Evolutionary conservation across 331 rosid genomes (phyloP), one percentile per base, ranked within the genome.

Genomic region (Stylosanthes scabra): DNA sequence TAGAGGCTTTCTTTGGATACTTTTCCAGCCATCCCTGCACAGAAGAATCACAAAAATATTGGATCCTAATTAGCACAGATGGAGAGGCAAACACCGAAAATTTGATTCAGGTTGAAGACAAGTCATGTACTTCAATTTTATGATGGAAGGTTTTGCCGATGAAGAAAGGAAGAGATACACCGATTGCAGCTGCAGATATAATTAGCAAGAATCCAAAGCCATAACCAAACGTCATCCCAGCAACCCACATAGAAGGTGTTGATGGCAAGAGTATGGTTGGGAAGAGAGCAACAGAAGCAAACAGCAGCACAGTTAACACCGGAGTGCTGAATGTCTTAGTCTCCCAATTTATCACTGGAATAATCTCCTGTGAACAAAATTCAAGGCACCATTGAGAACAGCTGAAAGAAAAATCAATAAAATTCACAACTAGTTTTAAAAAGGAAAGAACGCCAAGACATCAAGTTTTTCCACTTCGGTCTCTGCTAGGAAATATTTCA

Each of bases 191-290:
- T 13, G 87, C 98, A 27, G 92, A 71, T 56, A 92, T 84, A 63
- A 95, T 88, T 3, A 95, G 75, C 77, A 95, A 83, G 82, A 94
- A 94, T 20, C 99, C 99, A 74, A 79, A 84, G 67, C 99, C 99
- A 81, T 94, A 94, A 71, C 99, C 99, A 79, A 90, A 87, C 70
- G 90, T 90, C 97, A 95, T 92, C 45, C 99, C 99, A 41, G 97
- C 97, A 45, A 92, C 85, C 99, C 97, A 92, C 97, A 95, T 92
- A 63, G 99, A 95, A 10, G 99, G 99, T 40, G 99, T 79, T 68
- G 99, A 92, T 44, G 99, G 99, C 74, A 95, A 54, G 20, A 90
- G 81, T 6, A 92, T 3, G 42, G 91, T 82, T 13, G 99, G 99
- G 72, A 95, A 92, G 55, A 95, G 60, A 51, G 98, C 96, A 2